A percentile compares a stretch with the other conserved stretches of the same genome.
Evolutionary conservation across 352 stramenopile genomes (phyloP).

Genomic region (Peronospora belbahrii): DNA sequence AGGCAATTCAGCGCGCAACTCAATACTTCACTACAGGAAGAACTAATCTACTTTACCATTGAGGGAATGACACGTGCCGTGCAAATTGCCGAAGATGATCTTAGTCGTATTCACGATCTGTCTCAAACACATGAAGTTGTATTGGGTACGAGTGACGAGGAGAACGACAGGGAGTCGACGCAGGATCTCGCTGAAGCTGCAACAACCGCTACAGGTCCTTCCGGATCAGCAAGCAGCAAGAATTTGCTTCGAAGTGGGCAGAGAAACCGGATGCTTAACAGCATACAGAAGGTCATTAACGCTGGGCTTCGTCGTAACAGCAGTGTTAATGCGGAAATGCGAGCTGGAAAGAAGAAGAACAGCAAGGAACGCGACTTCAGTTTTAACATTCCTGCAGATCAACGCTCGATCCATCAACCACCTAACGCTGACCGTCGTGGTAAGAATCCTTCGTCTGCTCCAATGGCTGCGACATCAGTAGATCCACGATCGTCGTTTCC

Average conservation of each 20-base stretch:
- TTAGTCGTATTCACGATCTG: constrained; percentile 32
- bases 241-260: constrained; percentile 19
- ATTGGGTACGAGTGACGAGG: constrained; percentile 14
- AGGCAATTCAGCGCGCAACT: constrained; percentile 82
- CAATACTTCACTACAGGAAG: constrained; percentile 79
- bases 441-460: constrained; percentile 20
- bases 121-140: constrained; percentile 46
- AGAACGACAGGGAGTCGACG: background rate
- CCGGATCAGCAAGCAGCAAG: constrained; percentile 3
- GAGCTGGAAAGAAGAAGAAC: constrained; percentile 12
- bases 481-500: background rate
- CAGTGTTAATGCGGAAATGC: constrained; percentile 12
- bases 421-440: constrained; percentile 6
- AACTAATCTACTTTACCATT: constrained; percentile 88
- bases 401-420: constrained; percentile 17
- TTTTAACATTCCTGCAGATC: constrained; percentile 31
- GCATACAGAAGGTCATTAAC: constrained; percentile 23
- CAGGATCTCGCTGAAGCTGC: constrained; percentile 13
- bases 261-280: constrained; percentile 22
- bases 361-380: constrained; percentile 23
- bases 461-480: constrained; percentile 15
- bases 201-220: constrained; percentile 18
- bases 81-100: constrained; percentile 57
- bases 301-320: constrained; percentile 22
- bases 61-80: constrained; percentile 78